A percentile compares a stretch with the other conserved stretches of the same genome.
Evolutionary conservation across 306 rosid species (phyloP).

Genomic region (Prunus mongolica): DNA sequence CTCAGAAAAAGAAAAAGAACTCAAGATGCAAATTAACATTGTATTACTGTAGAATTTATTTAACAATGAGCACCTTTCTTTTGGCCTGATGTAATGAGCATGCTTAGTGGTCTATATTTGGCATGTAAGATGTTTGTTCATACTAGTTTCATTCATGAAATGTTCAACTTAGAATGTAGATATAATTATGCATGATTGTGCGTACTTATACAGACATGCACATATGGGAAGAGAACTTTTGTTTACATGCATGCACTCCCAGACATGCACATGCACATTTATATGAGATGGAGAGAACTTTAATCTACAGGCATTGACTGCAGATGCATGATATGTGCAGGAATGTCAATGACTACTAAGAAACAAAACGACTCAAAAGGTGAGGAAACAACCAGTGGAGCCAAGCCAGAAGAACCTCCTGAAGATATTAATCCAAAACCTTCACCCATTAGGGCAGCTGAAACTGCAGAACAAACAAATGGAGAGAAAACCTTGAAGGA

Average conservation of each 20-base stretch:
- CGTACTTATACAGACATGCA: not conserved
- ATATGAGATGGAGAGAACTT: not conserved
- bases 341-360: conserved; percentile 29
- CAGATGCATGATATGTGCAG: conserved; percentile 29
- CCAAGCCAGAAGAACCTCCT: conserved; percentile 38
- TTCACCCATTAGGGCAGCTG: conserved; percentile 24
- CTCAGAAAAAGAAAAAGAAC: not conserved
- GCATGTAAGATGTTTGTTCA: not conserved
- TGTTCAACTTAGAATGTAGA: not conserved
- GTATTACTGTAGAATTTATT: not conserved
- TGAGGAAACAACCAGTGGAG: conserved; percentile 13
- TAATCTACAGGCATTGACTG: not conserved
- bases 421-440: conserved; percentile 29
- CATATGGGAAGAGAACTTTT: not conserved
- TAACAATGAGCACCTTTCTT: not conserved
- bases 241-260: not conserved
- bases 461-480: conserved; percentile 24
- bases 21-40: not conserved
- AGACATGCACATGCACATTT: not conserved
- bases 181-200: not conserved
- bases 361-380: conserved; percentile 30
- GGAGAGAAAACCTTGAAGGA: conserved; percentile 66
- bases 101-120: not conserved
- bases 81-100: not conserved
- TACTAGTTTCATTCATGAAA: not conserved